A percentile compares a stretch with the other conserved stretches of the same genome.
Evolutionary conservation across 306 rosid genomes (phyloP).

Genomic region (Prunus campanulata): DNA sequence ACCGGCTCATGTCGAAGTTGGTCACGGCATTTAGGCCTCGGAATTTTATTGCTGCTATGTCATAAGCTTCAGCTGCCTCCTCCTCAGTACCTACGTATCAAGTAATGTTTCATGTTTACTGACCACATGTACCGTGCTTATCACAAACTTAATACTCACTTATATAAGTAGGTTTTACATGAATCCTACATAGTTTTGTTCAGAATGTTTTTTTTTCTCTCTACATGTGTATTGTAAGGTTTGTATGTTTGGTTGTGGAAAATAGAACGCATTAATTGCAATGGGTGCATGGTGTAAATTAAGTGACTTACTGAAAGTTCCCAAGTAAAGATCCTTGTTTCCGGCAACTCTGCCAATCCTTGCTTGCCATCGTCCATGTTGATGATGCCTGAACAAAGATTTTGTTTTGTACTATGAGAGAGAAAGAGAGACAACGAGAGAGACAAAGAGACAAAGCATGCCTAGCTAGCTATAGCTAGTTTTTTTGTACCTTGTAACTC

Average conservation of each 20-base stretch:
- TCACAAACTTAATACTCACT: not conserved
- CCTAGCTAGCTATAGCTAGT: not conserved
- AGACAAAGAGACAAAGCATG: not conserved
- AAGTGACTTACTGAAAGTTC: slow-evolving; percentile 83
- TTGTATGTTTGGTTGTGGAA: not conserved
- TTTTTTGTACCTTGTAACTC: slow-evolving; percentile 77
- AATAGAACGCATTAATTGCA: not conserved
- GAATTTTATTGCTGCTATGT: slow-evolving; percentile 94
- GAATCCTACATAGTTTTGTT: not conserved
- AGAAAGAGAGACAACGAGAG: not conserved
- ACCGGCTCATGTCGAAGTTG: slow-evolving; percentile 93
- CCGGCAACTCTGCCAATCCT: slow-evolving; percentile 99
- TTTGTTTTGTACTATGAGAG: not conserved
- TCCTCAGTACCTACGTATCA: slow-evolving; percentile 70
- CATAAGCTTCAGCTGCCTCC: slow-evolving; percentile 99
- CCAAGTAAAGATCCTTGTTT: slow-evolving; percentile 96
- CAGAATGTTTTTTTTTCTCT: not conserved
- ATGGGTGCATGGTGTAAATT: not conserved
- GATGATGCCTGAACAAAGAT: slow-evolving; percentile 74
- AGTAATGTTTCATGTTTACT: not conserved
- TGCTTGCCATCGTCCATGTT: slow-evolving; percentile 99
- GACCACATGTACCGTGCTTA: too few relatives aligned
- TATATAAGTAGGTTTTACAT: not conserved
- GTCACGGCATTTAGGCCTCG: slow-evolving; percentile 92
- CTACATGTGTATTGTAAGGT: too few relatives aligned